Base-by-base conservation (phyloP, 352 stramenopile genomes). In the Phytophthora ramorum region DNA sequence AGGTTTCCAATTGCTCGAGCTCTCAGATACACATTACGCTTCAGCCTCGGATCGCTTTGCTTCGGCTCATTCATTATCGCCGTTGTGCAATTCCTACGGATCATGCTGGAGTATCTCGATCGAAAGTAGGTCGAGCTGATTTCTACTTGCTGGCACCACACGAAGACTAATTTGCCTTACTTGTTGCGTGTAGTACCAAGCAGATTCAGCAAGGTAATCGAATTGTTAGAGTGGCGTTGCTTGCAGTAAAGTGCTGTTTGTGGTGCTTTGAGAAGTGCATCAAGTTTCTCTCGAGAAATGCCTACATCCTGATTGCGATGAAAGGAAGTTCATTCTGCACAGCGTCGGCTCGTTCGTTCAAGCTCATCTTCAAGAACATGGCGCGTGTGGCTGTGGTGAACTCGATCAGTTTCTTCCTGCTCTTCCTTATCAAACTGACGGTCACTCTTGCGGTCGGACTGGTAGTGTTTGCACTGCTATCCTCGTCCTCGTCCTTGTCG, bases 281-380 rank as follows among this genome's bases (percentile, higher is more conserved):
- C 71, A 98, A 98, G 67, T 99, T 99, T 66, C 73, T 99, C 28
- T 98, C 97, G 71, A 98, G 97, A 70, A 99, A 99, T 81, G 91
- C 92, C 13, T 98, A 98, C 75, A 97, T 98, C 45, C 53, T 96
- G 37, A 87, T 96, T 61, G 88, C 87, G 19, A 92, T 92, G 72
- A 78, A 87, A 24, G 84, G 87, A n/a, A 76, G 64, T 46, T 91
- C 80, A 7, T 97, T 97, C 61, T 96, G 89, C 69, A 71, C 83
- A 12, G 92, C 96, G 0, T 97, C 96, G n/a, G 88, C 97, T 53
- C 81, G 97, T 46, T 96, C 95, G 12, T 95, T 96, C 61, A 95
- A 96, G 34, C 96, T 99, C 32, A 97, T 99, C 63, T 83, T 96
- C 38, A 91, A 84, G 30, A 94, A 96, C 65, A 91, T 99, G 76